Base-by-base conservation (phyloP, 2,329 filamentous ascomycete genomes). In the Penicillium sumatraense region DNA sequence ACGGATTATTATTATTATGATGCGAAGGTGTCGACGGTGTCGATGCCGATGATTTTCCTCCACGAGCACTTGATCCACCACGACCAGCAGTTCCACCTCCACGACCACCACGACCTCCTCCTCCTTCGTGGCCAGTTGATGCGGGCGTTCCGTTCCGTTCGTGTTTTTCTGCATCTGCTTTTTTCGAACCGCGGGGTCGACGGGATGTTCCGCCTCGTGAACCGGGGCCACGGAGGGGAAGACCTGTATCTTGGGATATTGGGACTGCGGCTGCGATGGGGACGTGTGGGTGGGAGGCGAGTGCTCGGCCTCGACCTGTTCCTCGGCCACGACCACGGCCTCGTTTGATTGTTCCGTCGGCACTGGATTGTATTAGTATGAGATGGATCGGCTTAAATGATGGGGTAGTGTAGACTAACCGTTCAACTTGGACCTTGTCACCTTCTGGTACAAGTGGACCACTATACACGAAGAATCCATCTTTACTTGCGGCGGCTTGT, bases 381-480 rank as follows among this genome's bases (percentile, higher is more conserved):
- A 35, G 8, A 26, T 31, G 2, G 38, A 33, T 11, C n/a, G 4
- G 16, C 18, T 26, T 6, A 11, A 54, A 56, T 58, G 52, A 59
- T 67, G 23, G 31, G n/a, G 10, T 7, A 11, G 6, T 20, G 35
- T 9, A 49, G 20, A 78, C 75, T 68, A 77, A 86, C 84, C 83
- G 80, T 69, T 89, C 86, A 47, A 87, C 80, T 52, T 82, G 76
- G 36, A 85, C 80, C 75, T 95, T 93, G 76, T 96, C 89, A 20
- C 88, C 90, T 74, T 96, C 92, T 5, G 89, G 89, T 20, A 98
- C 85, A 44, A 99, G 80, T 8, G 93, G 93, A 3, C 95, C 95
- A 57, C 91, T 96, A 75, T 97, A 99, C 1, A 99, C 95, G 72
- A 98, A 99, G 79, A 98, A 99, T 1, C 95, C 95, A 71, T 98